Base-by-base conservation (phyloP, 164 flowering plant species). In the Berberis vulgaris region DNA sequence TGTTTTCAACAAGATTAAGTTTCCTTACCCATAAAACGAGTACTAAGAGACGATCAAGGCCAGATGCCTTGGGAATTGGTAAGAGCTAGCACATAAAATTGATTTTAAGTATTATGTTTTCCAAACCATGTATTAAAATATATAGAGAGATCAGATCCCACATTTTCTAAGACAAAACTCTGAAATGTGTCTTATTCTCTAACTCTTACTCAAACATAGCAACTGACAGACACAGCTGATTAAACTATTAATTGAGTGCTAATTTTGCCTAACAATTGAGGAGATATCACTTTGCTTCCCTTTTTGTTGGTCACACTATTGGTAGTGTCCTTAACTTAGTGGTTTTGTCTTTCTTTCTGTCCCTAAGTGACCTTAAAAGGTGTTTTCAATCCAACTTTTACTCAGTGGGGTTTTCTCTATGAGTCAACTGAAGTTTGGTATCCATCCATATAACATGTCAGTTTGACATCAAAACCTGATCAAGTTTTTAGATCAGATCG, bases 281-380 rank as follows among this genome's bases (percentile, higher is more conserved):
- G 72, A 65, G 66, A 73, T 76, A 78, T 63, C 49, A 74, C 50
- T 42, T 61, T 65, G 71, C 63, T 70, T 61, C 58, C 58, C 72
- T 74, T 76, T 74, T 64, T 67, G 57, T 54, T 65, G 63, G 59
- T 65, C 73, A 63, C 65, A 62, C 62, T 60, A 26, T 26, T 26
- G 26, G 26, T 67, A 67, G 65, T 67, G 67, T 57, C 77, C 63
- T 68, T 52, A 72, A 60, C 54, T 73, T 72, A 69, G 80, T 76
- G 78, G 73, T 75, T 68, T 68, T 65, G 60, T 74, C 77, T 78
- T 77, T 76, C 54, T 62, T 46, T 66, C 38, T 56, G 62, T 44
- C 71, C 54, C 77, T 72, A 65, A 60, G 26, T 26, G 45, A 58
- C 77, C 74, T 76, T 64, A 73, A 80, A 78, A 76, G 78, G 63